Conservation (phyloP, 768 basidiomycete genomes). For the Podaxis sp. region DNA sequence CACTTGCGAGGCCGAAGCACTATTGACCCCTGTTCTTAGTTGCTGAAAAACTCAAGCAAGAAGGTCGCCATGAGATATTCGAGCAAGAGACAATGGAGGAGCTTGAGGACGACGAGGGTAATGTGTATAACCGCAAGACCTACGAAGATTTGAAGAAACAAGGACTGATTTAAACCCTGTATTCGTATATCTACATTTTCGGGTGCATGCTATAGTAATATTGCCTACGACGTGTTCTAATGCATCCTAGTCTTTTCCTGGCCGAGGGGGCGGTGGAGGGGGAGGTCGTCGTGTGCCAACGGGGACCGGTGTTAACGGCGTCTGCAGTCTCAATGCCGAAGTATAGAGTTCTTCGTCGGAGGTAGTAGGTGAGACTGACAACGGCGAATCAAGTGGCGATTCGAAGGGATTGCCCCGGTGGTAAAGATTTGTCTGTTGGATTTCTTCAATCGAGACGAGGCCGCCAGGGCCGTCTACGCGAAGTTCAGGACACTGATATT, state of each 20-base stretch:
- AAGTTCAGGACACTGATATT: not conserved
- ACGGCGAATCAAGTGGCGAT: constrained; percentile 58
- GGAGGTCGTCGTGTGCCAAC: constrained; percentile 6
- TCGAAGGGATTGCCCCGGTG: constrained; percentile 68
- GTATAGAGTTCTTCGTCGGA: constrained; percentile 85
- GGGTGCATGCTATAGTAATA: not conserved
- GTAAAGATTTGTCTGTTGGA: constrained; percentile 30
- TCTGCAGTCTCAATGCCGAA: constrained; percentile 67
- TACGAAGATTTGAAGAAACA: constrained; percentile 97
- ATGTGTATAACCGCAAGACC: constrained; percentile 98
- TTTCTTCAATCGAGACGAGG: constrained; percentile 42
- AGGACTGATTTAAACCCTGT: constrained; percentile 64
- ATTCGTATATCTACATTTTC: constrained; percentile 11
- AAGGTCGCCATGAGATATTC: constrained; percentile 92
- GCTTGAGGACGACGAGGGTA: constrained; percentile 96
- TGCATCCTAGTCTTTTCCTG: constrained; percentile 13
- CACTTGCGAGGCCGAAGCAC: not conserved
- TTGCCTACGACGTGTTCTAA: not conserved
- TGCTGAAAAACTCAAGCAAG: constrained; percentile 95
- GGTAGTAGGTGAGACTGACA: constrained; percentile 76
- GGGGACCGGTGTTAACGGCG: constrained; percentile 64
- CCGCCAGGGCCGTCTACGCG: constrained; percentile 57
- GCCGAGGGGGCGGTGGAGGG: constrained; percentile 38
- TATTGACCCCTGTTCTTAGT: constrained; percentile 45
- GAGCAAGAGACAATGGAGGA: constrained; percentile 97